Evolutionary conservation across 768 basidiomycete genomes (phyloP).

Genomic region (Mycena vulgaris): DNA sequence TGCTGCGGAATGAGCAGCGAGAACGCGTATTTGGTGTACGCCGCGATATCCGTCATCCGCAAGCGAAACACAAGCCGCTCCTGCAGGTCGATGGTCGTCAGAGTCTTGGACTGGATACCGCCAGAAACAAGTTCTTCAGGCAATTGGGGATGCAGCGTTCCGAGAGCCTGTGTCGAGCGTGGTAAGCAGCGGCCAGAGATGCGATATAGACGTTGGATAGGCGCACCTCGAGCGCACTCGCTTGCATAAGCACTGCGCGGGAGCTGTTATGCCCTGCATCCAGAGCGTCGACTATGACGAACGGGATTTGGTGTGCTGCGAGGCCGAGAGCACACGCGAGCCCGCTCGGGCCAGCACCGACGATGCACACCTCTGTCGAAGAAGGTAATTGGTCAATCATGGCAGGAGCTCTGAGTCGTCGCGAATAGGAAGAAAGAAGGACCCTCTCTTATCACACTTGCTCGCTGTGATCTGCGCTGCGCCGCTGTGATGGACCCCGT

Average conservation of each 20-base stretch:
- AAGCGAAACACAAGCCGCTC: slow-evolving; percentile 51
- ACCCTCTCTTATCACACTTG: no score
- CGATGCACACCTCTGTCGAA: slow-evolving; percentile 28
- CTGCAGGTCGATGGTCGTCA: slow-evolving; percentile 55
- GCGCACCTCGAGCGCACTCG: slow-evolving; percentile 5
- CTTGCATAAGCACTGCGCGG: slow-evolving; percentile 47
- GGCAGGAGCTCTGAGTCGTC: no score
- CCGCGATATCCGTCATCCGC: slow-evolving; percentile 37
- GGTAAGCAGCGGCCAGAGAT: not conserved
- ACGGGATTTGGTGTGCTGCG: slow-evolving; percentile 52
- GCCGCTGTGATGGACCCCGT: no score
- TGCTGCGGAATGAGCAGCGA: slow-evolving; percentile 55
- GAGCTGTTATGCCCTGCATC: slow-evolving; percentile 46
- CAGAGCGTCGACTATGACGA: slow-evolving; percentile 50
- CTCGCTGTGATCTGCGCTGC: no score
- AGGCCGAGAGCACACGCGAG: slow-evolving; percentile 50
- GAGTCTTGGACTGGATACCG: slow-evolving; percentile 28
- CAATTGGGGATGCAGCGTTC: slow-evolving; percentile 13
- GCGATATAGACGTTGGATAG: not conserved
- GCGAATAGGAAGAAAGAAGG: no score
- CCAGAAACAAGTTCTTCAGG: slow-evolving; percentile 8
- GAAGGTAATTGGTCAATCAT: slow-evolving; percentile 3
- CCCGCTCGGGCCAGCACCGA: slow-evolving; percentile 40
- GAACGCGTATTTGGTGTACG: slow-evolving; percentile 56
- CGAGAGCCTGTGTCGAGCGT: not conserved